Conservation (phyloP, 2,329 filamentous ascomycete species). For the Sarocladiaceae sp. region DNA sequence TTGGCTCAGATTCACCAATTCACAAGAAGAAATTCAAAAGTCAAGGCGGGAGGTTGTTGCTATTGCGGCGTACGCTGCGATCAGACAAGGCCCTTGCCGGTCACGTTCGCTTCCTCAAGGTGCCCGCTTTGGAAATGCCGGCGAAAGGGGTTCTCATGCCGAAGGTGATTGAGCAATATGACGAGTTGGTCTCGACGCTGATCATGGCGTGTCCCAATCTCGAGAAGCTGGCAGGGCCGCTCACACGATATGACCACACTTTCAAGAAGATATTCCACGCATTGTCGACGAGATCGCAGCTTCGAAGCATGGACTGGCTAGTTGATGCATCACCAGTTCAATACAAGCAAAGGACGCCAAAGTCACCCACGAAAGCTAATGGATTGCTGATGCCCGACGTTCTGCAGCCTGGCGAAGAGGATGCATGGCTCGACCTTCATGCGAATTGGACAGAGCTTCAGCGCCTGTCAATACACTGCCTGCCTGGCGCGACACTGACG, state of each 20-base stretch:
- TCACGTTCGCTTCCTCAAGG: constrained; percentile 53
- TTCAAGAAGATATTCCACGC: constrained; percentile 56
- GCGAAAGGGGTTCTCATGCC: constrained; percentile 19
- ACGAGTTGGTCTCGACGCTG: constrained; percentile 54
- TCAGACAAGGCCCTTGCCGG: constrained; percentile 47
- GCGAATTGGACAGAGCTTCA: constrained; percentile 51
- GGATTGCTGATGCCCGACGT: constrained; percentile 23
- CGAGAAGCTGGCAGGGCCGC: constrained; percentile 52
- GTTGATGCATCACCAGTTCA: constrained; percentile 33
- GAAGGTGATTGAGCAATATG: constrained; percentile 43
- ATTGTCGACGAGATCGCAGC: constrained; percentile 49
- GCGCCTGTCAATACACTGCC: constrained; percentile 55
- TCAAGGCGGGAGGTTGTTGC: constrained; percentile 47
- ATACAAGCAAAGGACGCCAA: not conserved
- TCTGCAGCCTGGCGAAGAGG: constrained; percentile 27
- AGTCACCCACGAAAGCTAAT: constrained; percentile 11
- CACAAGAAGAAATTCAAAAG: constrained; percentile 56
- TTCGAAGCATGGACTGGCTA: constrained; percentile 58
- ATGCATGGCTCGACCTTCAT: constrained; percentile 47
- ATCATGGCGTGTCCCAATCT: constrained; percentile 64
- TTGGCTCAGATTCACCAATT: constrained; percentile 50
- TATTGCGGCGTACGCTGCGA: constrained; percentile 55
- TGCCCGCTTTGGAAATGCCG: constrained; percentile 40
- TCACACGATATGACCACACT: constrained; percentile 49
- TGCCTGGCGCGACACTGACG: constrained; percentile 49